Base-by-base conservation (phyloP, 2,329 filamentous ascomycete genomes). In the Diaporthe sp. region DNA sequence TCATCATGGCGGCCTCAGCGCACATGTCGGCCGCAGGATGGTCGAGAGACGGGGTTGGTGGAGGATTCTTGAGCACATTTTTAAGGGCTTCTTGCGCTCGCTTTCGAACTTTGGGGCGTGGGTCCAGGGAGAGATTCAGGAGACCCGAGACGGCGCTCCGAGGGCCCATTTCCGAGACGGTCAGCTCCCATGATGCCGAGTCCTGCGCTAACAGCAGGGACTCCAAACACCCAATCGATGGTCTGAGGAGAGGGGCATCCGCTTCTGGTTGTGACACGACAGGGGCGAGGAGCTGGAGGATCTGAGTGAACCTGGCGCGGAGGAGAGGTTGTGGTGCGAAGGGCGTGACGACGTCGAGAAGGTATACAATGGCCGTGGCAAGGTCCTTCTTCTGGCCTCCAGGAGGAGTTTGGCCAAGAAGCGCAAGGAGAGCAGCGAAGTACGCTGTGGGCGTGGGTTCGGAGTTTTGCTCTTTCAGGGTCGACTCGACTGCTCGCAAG, bases 1-100 rank as follows among this genome's bases (percentile, higher is more conserved):
- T 95, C 83, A 92, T 92, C 85, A 98, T 89, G 30, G 95, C 95
- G 35, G 94, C 96, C 83, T 98, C 95, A 25, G 97, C 97, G 85
- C 96, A 98, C 92, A 98, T 96, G 82, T 98, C 96, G 61, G 96
- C 94, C 35, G 95, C 97, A 1, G 97, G 97, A 82, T 99, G 97
- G 78, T 99, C 97, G 76, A 98, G 85, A 4, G 95, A 96, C 1
- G 97, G 97, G 77, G 95, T 98, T 0, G 96, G 96, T 0, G 97
- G 97, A 12, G 95, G 94, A 76, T 92, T 93, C 83, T 93, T 92
- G 74, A 99, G 89, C 6, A 99, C 92, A 77, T 93, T 94, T 71
- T 92, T 92, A 78, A 99, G 84, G 3, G 96, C 95, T 81, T 98
- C 96, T 83, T 97, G 95, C 9, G 97, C 95, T 83, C 96, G 89